Base-by-base conservation (phyloP, 495 filamentous ascomycete genomes). In the Bacidia rubella region DNA sequence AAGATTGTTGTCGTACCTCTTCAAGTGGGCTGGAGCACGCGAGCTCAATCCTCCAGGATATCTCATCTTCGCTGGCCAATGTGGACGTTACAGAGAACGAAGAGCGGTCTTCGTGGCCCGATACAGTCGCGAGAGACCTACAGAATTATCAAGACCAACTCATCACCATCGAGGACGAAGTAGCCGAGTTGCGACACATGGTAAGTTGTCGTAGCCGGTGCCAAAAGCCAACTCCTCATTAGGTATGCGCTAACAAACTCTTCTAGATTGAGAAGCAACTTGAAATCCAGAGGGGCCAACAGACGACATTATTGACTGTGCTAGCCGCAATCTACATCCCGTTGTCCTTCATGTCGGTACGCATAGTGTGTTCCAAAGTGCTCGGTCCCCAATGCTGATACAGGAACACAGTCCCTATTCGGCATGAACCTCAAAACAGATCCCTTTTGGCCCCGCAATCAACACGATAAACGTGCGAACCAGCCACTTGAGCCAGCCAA, bases 311-410 rank as follows among this genome's bases (percentile, higher is more conserved):
- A 20, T 17, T 44, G 20, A 22, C 15, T 9, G 15, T 44, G 9
- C 17, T 44, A 17, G 41, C 41, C 17, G 41, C 41, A 9, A 44
- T 44, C 12, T 44, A 44, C 20, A 44, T 44, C 19, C 41, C 41
- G 41, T 44, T 44, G 12, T n/a, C 41, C 20, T 44, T 44, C 41
- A 44, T 44, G 20, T 44, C 41, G 41, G 41, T 44, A n/a, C 9
- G 41, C 19, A 44, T 44, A 44, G 15, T 17, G 20, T 44, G 41
- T 9, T 17, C 5, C 41, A 44, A n/a, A 44, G 9, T 44, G 9
- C 19, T 44, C 41, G 17, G 5, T n/a, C n/a, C n/a, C n/a, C 41
- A 44, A 20, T 9, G 20, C 20, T 22, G 20, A 17, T 20, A 44
- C 41, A 5, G 12, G 41, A n/a, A 10, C 9, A 10, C 19, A 44